Percentiles rank a stretch among this genome's conserved stretches.
These are phyloP conservation scores for Pythium biforme DNA, from an alignment of 352 stramenopile genomes.

Conservation along the genomic window DNA sequence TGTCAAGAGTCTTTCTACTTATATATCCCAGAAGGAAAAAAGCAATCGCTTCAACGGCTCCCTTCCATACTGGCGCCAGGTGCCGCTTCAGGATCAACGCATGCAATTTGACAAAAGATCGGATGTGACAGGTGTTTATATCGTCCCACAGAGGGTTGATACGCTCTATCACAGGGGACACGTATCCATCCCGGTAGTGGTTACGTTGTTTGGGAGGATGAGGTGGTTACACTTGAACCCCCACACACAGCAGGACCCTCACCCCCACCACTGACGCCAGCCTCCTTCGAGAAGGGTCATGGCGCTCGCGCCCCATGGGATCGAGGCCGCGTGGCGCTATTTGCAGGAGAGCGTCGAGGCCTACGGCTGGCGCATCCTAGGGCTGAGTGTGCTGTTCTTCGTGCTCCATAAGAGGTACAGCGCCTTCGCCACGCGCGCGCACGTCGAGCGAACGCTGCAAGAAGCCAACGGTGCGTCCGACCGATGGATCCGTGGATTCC, in stretches of 20 bases:
- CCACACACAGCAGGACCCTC: neutral
- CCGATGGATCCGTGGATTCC: neutral
- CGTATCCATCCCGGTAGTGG: neutral
- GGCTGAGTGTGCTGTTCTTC: slow-evolving; percentile 29
- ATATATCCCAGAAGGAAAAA: slow-evolving; percentile 1
- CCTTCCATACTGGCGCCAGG: neutral
- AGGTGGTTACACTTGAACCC: slow-evolving; percentile 14
- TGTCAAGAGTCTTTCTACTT: neutral
- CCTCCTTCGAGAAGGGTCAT: slow-evolving; percentile 1
- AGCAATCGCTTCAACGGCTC: neutral
- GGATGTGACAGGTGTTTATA: neutral
- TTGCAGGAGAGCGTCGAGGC: slow-evolving; percentile 34
- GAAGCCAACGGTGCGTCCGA: slow-evolving; percentile 50
- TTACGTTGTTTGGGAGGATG: neutral
- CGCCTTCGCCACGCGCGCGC: slow-evolving; percentile 29
- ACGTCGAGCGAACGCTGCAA: slow-evolving; percentile 34
- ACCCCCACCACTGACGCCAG: slow-evolving; percentile 2
- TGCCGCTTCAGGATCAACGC: slow-evolving; percentile 19
- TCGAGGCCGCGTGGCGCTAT: slow-evolving; percentile 16
- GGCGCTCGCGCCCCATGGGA: slow-evolving; percentile 7
- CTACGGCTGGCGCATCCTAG: slow-evolving; percentile 57
- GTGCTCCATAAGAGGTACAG: slow-evolving; percentile 30
- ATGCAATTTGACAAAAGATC: slow-evolving; percentile 5
- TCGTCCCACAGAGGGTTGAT: neutral
- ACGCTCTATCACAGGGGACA: neutral